These are phyloP conservation scores for Begonia peltatifolia DNA, from an alignment of 306 rosid genomes.

Conservation along the genomic window DNA sequence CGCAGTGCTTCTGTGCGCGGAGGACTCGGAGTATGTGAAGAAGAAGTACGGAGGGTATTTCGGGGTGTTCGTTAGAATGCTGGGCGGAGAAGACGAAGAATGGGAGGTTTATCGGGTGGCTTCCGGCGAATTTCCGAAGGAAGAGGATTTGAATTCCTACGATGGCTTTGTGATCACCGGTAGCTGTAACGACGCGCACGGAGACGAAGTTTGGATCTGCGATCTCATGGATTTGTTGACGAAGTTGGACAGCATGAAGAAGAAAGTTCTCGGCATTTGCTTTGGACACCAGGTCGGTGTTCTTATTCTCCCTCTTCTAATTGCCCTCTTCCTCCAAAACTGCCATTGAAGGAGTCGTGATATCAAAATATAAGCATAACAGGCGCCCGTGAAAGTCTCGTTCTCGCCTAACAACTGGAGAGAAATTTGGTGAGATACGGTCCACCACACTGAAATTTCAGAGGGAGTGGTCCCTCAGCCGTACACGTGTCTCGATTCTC, in stretches of 20 bases:
- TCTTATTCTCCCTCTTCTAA: neutral
- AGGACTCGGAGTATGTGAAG: slow-evolving; percentile 65
- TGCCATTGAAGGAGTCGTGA: no score
- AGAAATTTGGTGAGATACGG: no score
- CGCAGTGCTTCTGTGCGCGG: slow-evolving; percentile 64
- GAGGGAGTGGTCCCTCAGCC: no score
- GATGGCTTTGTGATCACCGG: slow-evolving; percentile 82
- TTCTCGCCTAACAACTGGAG: no score
- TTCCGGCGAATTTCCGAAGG: slow-evolving; percentile 38
- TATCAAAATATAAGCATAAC: no score
- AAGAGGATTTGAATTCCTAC: slow-evolving; percentile 22
- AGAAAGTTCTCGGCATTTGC: slow-evolving; percentile 74
- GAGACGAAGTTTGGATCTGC: slow-evolving; percentile 67
- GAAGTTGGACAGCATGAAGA: slow-evolving; percentile 35
- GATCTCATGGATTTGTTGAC: slow-evolving; percentile 31
- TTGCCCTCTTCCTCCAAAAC: neutral
- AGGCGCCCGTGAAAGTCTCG: no score
- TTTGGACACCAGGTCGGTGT: slow-evolving; percentile 16
- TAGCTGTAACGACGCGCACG: slow-evolving; percentile 73
- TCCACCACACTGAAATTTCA: no score
- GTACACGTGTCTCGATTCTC: no score
- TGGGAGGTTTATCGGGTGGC: slow-evolving; percentile 62
- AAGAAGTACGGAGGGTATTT: slow-evolving; percentile 63
- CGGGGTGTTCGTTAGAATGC: slow-evolving; percentile 54
- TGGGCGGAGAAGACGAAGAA: slow-evolving; percentile 58